Evolutionary conservation across 2,329 filamentous ascomycete genomes (phyloP).

Genomic region (Talaromyces sp.): DNA sequence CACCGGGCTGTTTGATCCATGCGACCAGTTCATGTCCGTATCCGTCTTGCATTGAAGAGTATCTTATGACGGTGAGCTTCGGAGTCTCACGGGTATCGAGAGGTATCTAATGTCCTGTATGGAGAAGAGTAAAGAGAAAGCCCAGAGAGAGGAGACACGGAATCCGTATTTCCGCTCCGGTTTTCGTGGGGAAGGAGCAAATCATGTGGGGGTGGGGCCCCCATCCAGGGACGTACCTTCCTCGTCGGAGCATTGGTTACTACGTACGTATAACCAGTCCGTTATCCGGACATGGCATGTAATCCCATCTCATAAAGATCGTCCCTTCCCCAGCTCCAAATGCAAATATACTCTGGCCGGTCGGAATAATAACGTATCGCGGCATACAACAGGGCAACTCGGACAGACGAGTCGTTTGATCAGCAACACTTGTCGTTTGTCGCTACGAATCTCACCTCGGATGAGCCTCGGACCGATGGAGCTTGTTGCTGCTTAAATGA

Average conservation of each 20-base stretch:
- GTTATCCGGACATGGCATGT: not conserved
- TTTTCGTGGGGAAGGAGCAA: not conserved
- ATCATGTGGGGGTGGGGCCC: not conserved
- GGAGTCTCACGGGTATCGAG: too few relatives aligned
- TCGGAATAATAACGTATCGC: not conserved
- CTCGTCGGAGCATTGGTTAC: not conserved
- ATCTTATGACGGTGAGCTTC: too few relatives aligned
- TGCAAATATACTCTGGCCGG: not conserved
- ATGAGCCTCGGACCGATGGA: conserved; percentile 5
- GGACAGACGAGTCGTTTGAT: not conserved
- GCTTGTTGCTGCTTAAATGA: not conserved
- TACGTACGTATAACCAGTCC: not conserved
- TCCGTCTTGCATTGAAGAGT: not conserved
- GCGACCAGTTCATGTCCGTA: not conserved
- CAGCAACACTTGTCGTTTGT: not conserved
- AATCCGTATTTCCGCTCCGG: not conserved
- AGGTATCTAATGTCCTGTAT: too few relatives aligned
- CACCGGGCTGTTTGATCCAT: not conserved
- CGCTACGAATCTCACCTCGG: not conserved
- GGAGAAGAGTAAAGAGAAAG: not conserved
- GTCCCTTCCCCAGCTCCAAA: not conserved
- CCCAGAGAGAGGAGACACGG: not conserved
- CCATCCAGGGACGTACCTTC: not conserved
- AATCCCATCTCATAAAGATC: not conserved
- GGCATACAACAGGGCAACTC: not conserved